phyloP scores from a whole-genome alignment of 805 yeast genomes.

The Middelhovenomyces tepae region DNA sequence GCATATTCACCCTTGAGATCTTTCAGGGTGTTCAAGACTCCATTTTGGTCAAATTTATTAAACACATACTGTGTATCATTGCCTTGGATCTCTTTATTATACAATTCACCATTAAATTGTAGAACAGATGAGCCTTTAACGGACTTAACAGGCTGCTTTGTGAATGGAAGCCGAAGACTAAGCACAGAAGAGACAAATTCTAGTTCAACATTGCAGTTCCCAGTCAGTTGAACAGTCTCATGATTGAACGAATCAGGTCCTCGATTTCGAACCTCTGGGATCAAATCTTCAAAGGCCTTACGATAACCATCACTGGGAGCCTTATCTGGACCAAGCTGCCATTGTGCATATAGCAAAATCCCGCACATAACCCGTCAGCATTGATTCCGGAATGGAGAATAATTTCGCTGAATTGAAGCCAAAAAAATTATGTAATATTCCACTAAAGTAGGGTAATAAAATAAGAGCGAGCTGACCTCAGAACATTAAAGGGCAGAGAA shows the following conservation, averaged over 20 bases:
- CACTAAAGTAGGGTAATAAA: too few species aligned
- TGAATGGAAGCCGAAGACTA: constrained; percentile 71
- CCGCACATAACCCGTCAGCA: too few species aligned
- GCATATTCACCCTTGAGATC: constrained; percentile 79
- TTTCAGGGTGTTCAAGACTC: constrained; percentile 36
- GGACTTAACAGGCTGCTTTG: constrained; percentile 54
- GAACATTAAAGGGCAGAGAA: too few species aligned
- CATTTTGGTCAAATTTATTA: constrained; percentile 27
- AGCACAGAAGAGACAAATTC: constrained; percentile 76
- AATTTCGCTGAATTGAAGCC: too few species aligned
- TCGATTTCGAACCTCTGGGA: neutral
- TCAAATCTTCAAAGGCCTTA: neutral
- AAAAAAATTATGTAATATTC: too few species aligned
- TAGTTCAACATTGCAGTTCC: too few species aligned
- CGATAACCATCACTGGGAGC: too few species aligned
- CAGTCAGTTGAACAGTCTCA: too few species aligned
- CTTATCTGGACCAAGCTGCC: too few species aligned
- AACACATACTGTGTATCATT: constrained; percentile 61
- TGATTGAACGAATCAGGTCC: constrained; percentile 3
- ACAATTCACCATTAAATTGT: constrained; percentile 89
- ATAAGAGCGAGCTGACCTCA: too few species aligned
- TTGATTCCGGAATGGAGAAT: too few species aligned
- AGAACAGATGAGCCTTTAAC: constrained; percentile 31
- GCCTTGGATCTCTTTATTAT: constrained; percentile 44
- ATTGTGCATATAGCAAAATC: too few species aligned